phyloP scores from a whole-genome alignment of 2,329 filamentous ascomycete species.

The Pestalotiopsis sp. region DNA sequence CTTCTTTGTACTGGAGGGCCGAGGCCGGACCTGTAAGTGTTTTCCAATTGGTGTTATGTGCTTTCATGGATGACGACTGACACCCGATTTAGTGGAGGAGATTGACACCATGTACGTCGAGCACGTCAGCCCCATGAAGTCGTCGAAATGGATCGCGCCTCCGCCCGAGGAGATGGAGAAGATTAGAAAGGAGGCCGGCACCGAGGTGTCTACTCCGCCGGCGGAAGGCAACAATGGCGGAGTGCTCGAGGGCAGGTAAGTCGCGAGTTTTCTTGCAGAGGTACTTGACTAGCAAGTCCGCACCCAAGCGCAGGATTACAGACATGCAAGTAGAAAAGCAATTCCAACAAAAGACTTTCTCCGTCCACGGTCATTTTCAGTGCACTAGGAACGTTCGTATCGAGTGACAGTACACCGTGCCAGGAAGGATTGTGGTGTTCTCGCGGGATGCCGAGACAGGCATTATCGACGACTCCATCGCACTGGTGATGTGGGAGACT shows the following conservation, averaged over 20 bases:
- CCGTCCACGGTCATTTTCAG: too few relatives aligned
- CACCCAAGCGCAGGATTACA: too few relatives aligned
- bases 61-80: neutral
- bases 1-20: slow-evolving; percentile 76
- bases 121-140: slow-evolving; percentile 63
- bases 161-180: slow-evolving; percentile 42
- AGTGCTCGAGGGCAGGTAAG: neutral
- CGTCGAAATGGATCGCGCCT: slow-evolving; percentile 51
- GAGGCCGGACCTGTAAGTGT: slow-evolving; percentile 57
- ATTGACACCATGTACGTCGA: slow-evolving; percentile 78
- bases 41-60: neutral
- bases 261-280: neutral
- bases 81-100: slow-evolving; percentile 58
- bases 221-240: neutral
- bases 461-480: neutral
- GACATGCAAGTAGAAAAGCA: too few relatives aligned
- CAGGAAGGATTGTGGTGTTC: neutral
- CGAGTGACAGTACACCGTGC: neutral
- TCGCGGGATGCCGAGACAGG: neutral
- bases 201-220: slow-evolving; percentile 23
- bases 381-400: too few relatives aligned
- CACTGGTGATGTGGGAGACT: neutral
- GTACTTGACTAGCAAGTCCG: neutral
- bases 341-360: too few relatives aligned
- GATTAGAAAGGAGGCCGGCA: slow-evolving; percentile 42